phyloP scores from a whole-genome alignment of 768 basidiomycete species.

The Chalciporus pseudorubinellus region DNA sequence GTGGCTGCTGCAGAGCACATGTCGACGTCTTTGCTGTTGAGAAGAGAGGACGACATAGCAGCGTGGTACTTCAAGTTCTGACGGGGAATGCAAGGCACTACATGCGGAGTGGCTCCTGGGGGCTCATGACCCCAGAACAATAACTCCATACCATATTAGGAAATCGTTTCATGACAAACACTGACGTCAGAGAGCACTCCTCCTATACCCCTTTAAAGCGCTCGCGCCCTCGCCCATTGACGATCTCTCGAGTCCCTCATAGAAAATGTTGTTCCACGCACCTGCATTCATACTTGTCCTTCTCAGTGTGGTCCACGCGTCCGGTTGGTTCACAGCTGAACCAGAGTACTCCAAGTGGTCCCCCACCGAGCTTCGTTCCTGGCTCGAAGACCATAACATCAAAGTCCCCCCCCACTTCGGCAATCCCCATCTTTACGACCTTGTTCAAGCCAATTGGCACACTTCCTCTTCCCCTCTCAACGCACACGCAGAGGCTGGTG shows the following conservation, averaged over 20 bases:
- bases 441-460: constrained; percentile 64
- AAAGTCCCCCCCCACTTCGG: constrained; percentile 47
- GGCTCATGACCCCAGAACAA: no score
- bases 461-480: constrained; percentile 28
- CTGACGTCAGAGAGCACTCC: not conserved
- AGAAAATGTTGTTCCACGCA: not conserved
- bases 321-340: constrained; percentile 48
- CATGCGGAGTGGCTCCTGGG: no score
- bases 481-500: constrained; percentile 30
- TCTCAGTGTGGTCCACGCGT: constrained; percentile 41
- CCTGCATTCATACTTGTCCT: constrained; percentile 23
- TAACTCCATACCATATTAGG: constrained; percentile 4
- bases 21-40: not conserved
- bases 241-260: no score
- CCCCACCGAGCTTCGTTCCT: constrained; percentile 55
- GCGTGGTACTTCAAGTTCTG: no score
- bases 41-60: not conserved
- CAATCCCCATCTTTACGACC: constrained; percentile 38
- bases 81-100: no score
- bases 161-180: not conserved
- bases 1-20: not conserved
- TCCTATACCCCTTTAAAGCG: not conserved
- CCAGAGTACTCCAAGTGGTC: constrained; percentile 56
- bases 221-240: no score
- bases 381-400: constrained; percentile 69